Base-by-base conservation (phyloP, 2,329 filamentous ascomycete species). In the Colletotrichum scovillei region DNA sequence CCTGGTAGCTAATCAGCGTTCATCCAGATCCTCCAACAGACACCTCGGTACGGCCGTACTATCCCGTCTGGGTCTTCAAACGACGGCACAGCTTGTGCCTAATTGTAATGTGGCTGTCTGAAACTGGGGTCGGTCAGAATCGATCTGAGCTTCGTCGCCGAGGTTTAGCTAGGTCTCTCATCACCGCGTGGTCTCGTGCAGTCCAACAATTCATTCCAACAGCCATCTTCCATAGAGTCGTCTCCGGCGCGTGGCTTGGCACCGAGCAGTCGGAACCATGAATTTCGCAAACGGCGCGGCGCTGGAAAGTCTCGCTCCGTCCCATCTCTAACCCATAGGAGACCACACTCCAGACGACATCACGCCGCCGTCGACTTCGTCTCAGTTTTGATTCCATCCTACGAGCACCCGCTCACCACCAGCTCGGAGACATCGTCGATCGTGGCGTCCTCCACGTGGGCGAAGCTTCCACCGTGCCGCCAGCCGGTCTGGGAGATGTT, bases 371-470 rank as follows among this genome's bases (percentile, higher is more conserved):
- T 64, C 35, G 56, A 32, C 65, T 49, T 46, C 28, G 32, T 59
- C 60, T 28, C 14, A 19, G 60, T 52, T 57, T 64, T 19, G 30
- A 62, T 58, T 42, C 30, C 8, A 5, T 56, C 42, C 42, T 14
- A 49, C 35, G 5, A 67, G 12, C 22, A 38, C n/a, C 26, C 26
- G 42, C 30, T 46, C 53, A 19, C 42, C 26, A 12, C 32, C 32
- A 26, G n/a, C 30, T 26, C 3, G 16, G 58, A 30, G 24, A 26
- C 53, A 22, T 28, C 28, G 42, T 26, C 26, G 35, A 72, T 62
- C 28, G 42, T 68, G 68, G 58, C 52, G 30, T 22, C 28, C 4
- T 63, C 68, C 57, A 74, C 68, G 57, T 71, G 72, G 49, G 30
- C 19, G 35, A 56, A 42, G 63, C 22, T 53, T 11, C 53, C 58